These are phyloP conservation scores for Penicillium taxi DNA, from an alignment of 495 filamentous ascomycete species.

Conservation along the genomic window DNA sequence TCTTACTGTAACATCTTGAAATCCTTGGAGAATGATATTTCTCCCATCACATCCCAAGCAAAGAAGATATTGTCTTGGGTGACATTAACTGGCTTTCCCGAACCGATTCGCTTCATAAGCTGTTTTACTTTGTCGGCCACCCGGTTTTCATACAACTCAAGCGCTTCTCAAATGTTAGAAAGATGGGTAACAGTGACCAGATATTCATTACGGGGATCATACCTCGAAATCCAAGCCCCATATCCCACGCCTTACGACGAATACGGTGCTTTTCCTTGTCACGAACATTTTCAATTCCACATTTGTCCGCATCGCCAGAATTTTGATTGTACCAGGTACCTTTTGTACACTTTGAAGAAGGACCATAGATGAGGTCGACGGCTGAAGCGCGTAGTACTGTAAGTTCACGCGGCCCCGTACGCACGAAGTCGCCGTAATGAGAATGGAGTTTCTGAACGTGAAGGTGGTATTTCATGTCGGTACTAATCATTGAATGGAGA, in stretches of 20 bases:
- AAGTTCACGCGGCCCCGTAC: slow-evolving; percentile 29
- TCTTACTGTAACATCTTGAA: no score
- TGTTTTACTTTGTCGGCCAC: no score
- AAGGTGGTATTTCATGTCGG: slow-evolving; percentile 9
- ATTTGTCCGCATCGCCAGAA: not conserved
- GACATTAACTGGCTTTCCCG: no score
- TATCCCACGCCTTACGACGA: slow-evolving; percentile 2
- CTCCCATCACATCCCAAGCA: no score
- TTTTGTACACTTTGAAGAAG: slow-evolving; percentile 24
- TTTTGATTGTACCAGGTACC: slow-evolving; percentile 6
- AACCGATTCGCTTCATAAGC: no score
- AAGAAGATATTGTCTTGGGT: no score
- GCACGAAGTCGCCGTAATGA: slow-evolving; percentile 35
- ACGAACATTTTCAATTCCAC: not conserved
- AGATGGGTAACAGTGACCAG: no score
- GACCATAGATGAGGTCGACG: slow-evolving; percentile 17
- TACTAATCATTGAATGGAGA: slow-evolving; percentile 29
- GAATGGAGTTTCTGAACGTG: slow-evolving; percentile 9
- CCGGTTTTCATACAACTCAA: no score
- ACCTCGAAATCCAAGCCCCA: not conserved
- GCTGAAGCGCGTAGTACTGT: slow-evolving; percentile 23
- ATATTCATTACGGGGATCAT: no score
- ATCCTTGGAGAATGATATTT: no score
- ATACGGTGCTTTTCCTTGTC: not conserved
- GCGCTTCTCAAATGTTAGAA: no score